Evolutionary conservation across 805 yeast species (phyloP), one percentile per base, ranked within the genome.

Genomic region (Metschnikowia proteae): DNA sequence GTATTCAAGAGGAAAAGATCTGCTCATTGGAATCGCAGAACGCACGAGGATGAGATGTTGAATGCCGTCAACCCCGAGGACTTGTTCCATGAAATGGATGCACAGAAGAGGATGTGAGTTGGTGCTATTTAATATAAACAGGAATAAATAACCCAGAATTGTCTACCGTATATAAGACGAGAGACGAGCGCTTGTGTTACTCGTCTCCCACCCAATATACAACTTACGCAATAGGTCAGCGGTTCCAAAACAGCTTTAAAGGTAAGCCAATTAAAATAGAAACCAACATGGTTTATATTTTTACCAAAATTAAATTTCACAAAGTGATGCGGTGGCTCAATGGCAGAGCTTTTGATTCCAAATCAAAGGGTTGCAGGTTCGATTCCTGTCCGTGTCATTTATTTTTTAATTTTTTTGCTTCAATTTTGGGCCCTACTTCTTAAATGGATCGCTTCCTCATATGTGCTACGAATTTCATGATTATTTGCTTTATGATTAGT

Each of bases 41-140:
- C 73, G 31, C 66, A 67, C 26, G 78, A 73, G 53, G 68, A 64
- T 43, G 77, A 73, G 25, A 72, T 72, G 76, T 65, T 71, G 68
- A 61, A 69, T 35, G 69, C 73, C 5, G 73, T 73, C 8, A 70
- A 70, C 49, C 78, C 78, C 3, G 68, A 67, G 41, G 75, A 73
- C 29, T 64, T 73, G 51, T 52, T 73, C 37, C 76, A 73, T 54
- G 77, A 73, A 55, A 72, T 73, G 48, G 78, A 73, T 55, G 59
- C 71, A 38, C 78, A 73, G 51, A 64, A 72, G 56, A 54, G 64
- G 13, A 40, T 40, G 29, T 40, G 13, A 40, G 25, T 38, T 17
- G 13, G 38, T 13, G 38, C 25, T 50, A 50, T 49, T 35, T 60
- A 61, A 49, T 38, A 38, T 9, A 38, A 27, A 38, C 30, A 31